Evolutionary conservation across 1,139 yeast species (phyloP), one percentile per base, ranked within the genome.

Genomic region (Yamadazyma aaseri): DNA sequence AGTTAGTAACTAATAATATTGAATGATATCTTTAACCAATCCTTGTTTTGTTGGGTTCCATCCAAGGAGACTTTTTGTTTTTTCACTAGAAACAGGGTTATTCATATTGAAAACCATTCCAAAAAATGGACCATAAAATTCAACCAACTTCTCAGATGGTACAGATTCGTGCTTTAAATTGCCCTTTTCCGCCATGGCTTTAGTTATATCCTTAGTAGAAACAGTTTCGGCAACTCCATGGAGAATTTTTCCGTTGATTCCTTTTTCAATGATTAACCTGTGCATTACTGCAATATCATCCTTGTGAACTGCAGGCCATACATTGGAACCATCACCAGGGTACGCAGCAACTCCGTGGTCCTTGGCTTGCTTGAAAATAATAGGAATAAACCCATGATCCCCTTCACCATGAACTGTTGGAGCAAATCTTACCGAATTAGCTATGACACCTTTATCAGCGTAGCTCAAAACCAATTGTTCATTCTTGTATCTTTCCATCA

Each of bases 291-390:
- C 66, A 17, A 55, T 60, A 48, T 63, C 69, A 2, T 29, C 15
- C 11, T 42, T 44, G 29, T 58, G 50, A n/a, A 56, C 57, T 3
- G 63, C 55, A 5, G 60, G 39, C 65, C 65, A 63, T 2, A 32
- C 41, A 33, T 49, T 50, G 7, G 34, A 21, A 8, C 65, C 66
- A 5, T 50, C 54, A 3, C 46, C 62, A 11, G 52, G 20, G 31
- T 51, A 55, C 7, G 35, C 39, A 6, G 55, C 44, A 14, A 31
- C 39, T 2, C 55, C 54, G 3, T 35, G 25, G 10, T 28, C 18
- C 17, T 44, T 38, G 7, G 53, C 53, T 3, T 24, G 16, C 3
- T 31, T 28, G 9, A 46, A 32, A 9, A 51, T 34, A 23, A 17
- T 18, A 17, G 45, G 49, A 21, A 50, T 35, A 23, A 51, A 53